These are phyloP conservation scores for Steccherinum ochraceum DNA, from an alignment of 768 basidiomycete species.

Conservation along the genomic window DNA sequence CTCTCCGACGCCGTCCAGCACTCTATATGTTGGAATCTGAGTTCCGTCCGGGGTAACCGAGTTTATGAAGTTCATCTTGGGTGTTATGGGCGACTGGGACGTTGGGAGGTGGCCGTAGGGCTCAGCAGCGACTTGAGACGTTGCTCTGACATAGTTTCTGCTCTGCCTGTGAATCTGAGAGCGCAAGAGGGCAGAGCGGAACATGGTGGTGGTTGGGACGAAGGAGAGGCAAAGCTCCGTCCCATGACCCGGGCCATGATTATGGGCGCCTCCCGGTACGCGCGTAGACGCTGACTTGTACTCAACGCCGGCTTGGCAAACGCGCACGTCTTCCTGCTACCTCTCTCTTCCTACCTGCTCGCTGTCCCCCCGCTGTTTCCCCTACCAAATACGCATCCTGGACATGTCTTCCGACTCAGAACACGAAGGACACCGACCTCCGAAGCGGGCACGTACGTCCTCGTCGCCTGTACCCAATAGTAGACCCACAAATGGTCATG, in stretches of 20 bases:
- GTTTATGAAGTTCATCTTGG: conserved; percentile 76
- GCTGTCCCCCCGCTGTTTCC: background rate
- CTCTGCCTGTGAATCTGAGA: background rate
- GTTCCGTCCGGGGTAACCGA: conserved; percentile 54
- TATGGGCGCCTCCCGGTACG: background rate
- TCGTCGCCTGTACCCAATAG: conserved; percentile 17
- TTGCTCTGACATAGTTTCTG: background rate
- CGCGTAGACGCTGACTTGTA: background rate
- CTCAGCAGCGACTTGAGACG: conserved; percentile 14
- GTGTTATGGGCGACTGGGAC: conserved; percentile 54
- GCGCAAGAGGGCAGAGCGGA: conserved; percentile 13
- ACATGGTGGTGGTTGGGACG: conserved; percentile 13
- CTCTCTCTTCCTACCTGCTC: background rate
- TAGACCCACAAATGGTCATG: conserved; percentile 17
- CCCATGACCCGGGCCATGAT: background rate
- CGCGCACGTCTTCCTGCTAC: background rate
- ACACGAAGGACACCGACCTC: conserved; percentile 23
- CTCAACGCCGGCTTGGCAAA: background rate
- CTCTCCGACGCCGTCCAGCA: conserved; percentile 76
- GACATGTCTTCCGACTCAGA: conserved; percentile 19
- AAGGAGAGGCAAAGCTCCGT: background rate
- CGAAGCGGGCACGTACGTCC: conserved; percentile 33
- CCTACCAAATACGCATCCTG: background rate
- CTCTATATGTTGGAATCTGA: conserved; percentile 80
- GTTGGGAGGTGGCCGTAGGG: conserved; percentile 32